Percentiles rank a stretch among this genome's conserved stretches.
Evolutionary conservation across 768 basidiomycete species (phyloP).

Genomic region (Krasilnikovozyma curviuscula): DNA sequence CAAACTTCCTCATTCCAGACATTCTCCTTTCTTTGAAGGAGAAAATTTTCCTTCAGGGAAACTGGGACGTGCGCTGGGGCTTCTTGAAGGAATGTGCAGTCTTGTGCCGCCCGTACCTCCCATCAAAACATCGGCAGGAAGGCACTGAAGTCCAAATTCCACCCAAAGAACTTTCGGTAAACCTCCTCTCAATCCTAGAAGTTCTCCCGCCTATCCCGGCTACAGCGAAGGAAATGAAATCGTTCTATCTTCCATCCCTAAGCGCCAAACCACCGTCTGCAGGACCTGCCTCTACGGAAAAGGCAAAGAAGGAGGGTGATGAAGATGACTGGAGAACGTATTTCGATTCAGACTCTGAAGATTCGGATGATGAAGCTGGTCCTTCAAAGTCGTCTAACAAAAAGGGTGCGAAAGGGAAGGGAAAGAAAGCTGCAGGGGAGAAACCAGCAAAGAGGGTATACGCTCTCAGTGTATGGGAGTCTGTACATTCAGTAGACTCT

Average conservation of each 20-base stretch:
- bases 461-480: constrained; percentile 6
- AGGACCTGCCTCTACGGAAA: no score
- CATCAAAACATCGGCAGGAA: neutral
- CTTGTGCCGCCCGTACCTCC: constrained; percentile 6
- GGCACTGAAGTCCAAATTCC: no score
- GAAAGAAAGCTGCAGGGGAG: constrained; percentile 4
- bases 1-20: neutral
- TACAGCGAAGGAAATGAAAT: constrained; percentile 8
- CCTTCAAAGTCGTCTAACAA: neutral
- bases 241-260: neutral
- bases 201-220: constrained; percentile 4
- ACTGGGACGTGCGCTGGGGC: constrained; percentile 8
- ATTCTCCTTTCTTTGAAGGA: constrained; percentile 1
- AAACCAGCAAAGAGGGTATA: constrained; percentile 6
- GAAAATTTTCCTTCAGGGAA: constrained; percentile 7
- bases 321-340: constrained; percentile 62
- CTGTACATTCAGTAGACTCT: constrained; percentile 38
- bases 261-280: no score
- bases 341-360: constrained; percentile 42
- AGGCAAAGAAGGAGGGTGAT: constrained; percentile 27
- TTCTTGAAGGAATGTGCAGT: constrained; percentile 1
- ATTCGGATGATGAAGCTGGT: constrained; percentile 13
- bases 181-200: constrained; percentile 47
- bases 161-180: constrained; percentile 22
- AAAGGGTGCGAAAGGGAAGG: neutral